Evolutionary conservation across 768 basidiomycete species (phyloP), one percentile per base, ranked within the genome.

Genomic region (Pleurotus tuoliensis): DNA sequence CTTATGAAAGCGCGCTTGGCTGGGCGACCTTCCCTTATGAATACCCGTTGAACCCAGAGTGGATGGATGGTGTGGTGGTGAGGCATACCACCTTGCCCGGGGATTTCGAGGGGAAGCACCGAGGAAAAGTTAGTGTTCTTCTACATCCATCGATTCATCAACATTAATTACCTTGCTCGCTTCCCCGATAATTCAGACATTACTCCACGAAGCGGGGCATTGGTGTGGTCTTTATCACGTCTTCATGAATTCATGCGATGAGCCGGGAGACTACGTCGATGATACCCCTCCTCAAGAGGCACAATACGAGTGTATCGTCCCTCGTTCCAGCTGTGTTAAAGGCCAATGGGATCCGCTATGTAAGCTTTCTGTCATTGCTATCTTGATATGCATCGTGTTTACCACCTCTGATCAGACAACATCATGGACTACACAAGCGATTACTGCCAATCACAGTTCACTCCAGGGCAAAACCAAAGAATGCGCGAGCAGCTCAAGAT

Each of bases 11-110:
- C 30, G 16, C 49, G 13, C 15, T 51, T 34, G 49, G 49, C 8
- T 51, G 49, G 49, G 49, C 49, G n/a, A 51, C 49, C 7, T 51
- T 51, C 49, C 49, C 49, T 3, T 51, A 25, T 38, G 49, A 51
- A 51, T 30, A 13, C 12, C 24, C 49, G 8, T 13, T 37, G n/a
- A 51, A 51, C 49, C 49, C 49, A 15, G 13, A 25, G 7, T 51
- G 49, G 49, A 51, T 51, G 49, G 49, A 51, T 16, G 49, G 49
- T 4, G 49, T 51, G 7, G 30, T 51, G 5, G 37, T 51, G 9
- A 5, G 49, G 2, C 25, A 51, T 37, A 25, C 49, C 27, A 51
- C 49, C 12, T 13, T 30, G n/a, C 16, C 49, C 25, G 48, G 48
- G 3, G 48, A 30, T 30, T 27, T 37, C 7, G 30, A 22, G 7